Evolutionary conservation across 2,329 filamentous ascomycete genomes (phyloP).

Genomic region (Xylariomycetidae sp.): DNA sequence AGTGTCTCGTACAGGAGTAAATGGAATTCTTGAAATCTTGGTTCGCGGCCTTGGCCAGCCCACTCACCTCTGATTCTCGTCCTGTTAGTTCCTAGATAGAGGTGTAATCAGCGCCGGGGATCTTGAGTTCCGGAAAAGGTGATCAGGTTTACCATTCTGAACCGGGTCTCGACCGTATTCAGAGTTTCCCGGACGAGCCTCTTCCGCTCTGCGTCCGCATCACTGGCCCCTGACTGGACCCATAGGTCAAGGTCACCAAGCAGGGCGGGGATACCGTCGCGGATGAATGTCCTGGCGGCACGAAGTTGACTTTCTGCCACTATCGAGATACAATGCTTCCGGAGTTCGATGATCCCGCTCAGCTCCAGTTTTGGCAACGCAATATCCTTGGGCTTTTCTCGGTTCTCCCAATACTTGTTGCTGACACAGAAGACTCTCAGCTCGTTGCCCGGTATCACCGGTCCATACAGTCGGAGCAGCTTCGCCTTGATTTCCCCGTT

Average conservation of each 20-base stretch:
- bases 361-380: slow-evolving; percentile 31
- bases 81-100: slow-evolving; percentile 6
- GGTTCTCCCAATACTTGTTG: slow-evolving; percentile 38
- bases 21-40: too few species aligned
- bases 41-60: too few species aligned
- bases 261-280: slow-evolving; percentile 35
- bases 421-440: slow-evolving; percentile 40
- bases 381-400: slow-evolving; percentile 17
- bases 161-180: slow-evolving; percentile 25
- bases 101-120: background rate
- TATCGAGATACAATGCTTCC: slow-evolving; percentile 40
- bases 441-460: slow-evolving; percentile 13
- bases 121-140: too few species aligned
- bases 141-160: slow-evolving; percentile 9
- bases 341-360: slow-evolving; percentile 37
- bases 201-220: slow-evolving; percentile 31
- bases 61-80: slow-evolving; percentile 3
- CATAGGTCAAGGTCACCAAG: slow-evolving; percentile 37
- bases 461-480: slow-evolving; percentile 26
- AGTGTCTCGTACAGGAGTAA: too few species aligned
- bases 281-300: slow-evolving; percentile 32
- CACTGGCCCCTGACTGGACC: slow-evolving; percentile 38
- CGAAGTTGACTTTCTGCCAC: slow-evolving; percentile 37
- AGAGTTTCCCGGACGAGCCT: slow-evolving; percentile 27
- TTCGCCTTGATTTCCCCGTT: slow-evolving; percentile 29